Base-by-base conservation (phyloP, 176 grass and related monocot species). In the Areca catechu region DNA sequence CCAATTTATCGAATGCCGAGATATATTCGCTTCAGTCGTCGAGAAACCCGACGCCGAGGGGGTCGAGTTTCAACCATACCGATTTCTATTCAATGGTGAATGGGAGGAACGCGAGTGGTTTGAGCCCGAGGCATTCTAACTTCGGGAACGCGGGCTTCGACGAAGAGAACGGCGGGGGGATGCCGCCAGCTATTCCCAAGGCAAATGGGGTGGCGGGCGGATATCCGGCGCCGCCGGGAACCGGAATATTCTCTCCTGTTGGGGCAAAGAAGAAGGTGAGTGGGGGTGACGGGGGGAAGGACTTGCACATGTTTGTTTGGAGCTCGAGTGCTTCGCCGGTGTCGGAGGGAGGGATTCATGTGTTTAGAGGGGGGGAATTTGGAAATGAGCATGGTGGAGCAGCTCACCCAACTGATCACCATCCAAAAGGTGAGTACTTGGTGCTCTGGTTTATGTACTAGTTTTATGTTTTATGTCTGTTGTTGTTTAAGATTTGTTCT, bases 1-100 rank as follows among this genome's bases (percentile, higher is more conserved):
- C 89, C 14, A 95, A 95, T 67, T 63, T 95, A 20, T 95, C 89
- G 50, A 86, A 86, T 23, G 89, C 85, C 0, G 89, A 95, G 81
- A 95, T 95, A 0, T 95, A 95, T 78, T 95, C 89, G 18, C 72
- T 95, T 24, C 89, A 88, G 73, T 95, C 90, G 5, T 95, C 90
- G 18, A 61, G 90, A n/a, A 95, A 95, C 62, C 90, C 90, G 0
- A 95, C 90, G 48, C 83, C 88, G 23, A 18, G 88, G 4, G 88
- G 88, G 4, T 93, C 88, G 15, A 93, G 88, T 53, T 93, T 86
- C 61, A 92, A 95, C 68, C 90, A 95, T 66, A 70, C 86, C 1
- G 90, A 95, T 19, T 95, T 95, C 82, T 90, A 86, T 76, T 83
- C 88, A 19, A 86, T 89, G 73, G 86, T 79, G 25, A 70, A 79